These are phyloP conservation scores for Nitzschia sp. DNA, from an alignment of 108 stramenopile species.

Conservation along the genomic window DNA sequence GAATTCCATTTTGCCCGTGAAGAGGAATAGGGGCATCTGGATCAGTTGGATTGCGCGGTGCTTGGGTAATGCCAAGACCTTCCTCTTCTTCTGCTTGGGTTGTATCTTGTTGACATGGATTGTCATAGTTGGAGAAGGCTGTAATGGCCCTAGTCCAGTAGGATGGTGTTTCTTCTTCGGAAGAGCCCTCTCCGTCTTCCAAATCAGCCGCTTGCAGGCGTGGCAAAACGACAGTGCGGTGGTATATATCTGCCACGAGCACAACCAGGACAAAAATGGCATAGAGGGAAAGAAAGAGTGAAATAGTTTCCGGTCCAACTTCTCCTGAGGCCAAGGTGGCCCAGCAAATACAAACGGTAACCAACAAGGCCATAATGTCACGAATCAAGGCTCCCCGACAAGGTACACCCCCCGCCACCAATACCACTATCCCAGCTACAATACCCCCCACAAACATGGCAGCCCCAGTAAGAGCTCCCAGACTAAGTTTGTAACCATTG, in stretches of 20 bases:
- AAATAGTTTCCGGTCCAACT: constrained; percentile 56
- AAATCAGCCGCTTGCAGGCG: constrained; percentile 35
- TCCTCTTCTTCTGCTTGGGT: background rate
- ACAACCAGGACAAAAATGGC: constrained; percentile 70
- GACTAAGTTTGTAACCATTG: constrained; percentile 78
- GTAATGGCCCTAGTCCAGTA: constrained; percentile 53
- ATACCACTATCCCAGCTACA: constrained; percentile 77
- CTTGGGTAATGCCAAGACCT: background rate
- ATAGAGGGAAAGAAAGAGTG: constrained; percentile 66
- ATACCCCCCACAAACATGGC: constrained; percentile 89
- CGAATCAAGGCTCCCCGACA: constrained; percentile 86
- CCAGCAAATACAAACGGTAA: constrained; percentile 69
- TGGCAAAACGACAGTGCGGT: constrained; percentile 79
- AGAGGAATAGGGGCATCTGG: constrained; percentile 62
- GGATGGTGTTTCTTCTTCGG: background rate
- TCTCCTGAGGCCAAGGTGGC: constrained; percentile 44
- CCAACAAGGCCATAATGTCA: constrained; percentile 66
- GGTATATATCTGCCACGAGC: constrained; percentile 82
- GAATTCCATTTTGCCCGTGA: constrained; percentile 69
- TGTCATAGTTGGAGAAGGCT: constrained; percentile 80
- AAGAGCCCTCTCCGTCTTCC: constrained; percentile 1
- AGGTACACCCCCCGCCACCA: constrained; percentile 69
- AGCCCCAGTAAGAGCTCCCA: constrained; percentile 94
- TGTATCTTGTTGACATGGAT: constrained; percentile 14
- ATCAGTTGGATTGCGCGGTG: background rate